Evolutionary conservation across 345 rosid species (phyloP).

Genomic region (Reutealis trisperma): DNA sequence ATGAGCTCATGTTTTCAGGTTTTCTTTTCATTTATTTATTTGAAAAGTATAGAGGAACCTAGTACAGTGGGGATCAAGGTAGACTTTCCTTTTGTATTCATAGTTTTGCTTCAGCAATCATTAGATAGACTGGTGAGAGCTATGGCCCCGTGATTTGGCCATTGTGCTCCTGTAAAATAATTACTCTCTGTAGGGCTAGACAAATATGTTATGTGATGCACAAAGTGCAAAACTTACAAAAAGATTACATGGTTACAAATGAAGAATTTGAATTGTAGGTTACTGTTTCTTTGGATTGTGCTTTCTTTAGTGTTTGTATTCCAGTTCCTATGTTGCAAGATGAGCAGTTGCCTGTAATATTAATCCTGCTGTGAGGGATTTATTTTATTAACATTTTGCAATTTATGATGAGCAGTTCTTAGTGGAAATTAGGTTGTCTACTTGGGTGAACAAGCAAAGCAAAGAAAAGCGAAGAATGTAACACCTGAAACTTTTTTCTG

Average conservation of each 20-base stretch:
- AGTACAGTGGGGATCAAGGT: not conserved
- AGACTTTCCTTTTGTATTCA: not conserved
- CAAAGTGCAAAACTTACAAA: slow-evolving; percentile 1
- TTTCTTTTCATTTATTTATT: not conserved
- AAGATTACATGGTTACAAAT: not conserved
- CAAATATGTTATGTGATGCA: not conserved
- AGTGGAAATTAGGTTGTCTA: too few species aligned
- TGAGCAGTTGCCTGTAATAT: too few species aligned
- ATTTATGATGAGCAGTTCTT: too few species aligned
- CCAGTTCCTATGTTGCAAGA: not conserved
- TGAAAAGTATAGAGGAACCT: slow-evolving; percentile 2
- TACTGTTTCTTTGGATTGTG: not conserved
- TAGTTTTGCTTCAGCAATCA: not conserved
- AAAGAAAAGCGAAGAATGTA: too few species aligned
- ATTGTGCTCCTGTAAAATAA: slow-evolving; percentile 10
- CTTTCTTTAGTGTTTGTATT: not conserved
- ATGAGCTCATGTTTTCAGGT: not conserved
- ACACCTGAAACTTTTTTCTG: too few species aligned
- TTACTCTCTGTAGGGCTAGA: not conserved
- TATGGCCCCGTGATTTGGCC: slow-evolving; percentile 1
- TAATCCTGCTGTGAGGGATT: too few species aligned
- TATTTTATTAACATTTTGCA: too few species aligned
- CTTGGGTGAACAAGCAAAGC: too few species aligned
- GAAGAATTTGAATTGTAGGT: not conserved
- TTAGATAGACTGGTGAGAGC: not conserved